Percentiles rank a stretch among this genome's conserved stretches.
phyloP scores from a whole-genome alignment of 306 rosid genomes.

The Pterocarpus macrocarpus region DNA sequence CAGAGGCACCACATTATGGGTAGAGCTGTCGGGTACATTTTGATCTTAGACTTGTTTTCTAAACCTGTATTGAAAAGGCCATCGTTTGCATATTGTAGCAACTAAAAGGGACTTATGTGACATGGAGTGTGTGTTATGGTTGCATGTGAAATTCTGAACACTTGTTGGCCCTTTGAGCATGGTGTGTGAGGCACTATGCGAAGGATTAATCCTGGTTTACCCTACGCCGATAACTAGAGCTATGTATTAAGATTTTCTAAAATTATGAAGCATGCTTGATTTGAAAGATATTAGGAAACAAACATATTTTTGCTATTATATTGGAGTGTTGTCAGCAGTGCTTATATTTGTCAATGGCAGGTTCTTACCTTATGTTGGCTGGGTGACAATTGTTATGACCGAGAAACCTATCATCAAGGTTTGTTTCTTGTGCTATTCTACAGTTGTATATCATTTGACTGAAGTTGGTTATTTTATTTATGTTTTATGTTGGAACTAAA shows the following conservation, averaged over 20 bases:
- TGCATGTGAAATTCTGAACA: neutral
- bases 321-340: neutral
- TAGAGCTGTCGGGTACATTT: constrained; percentile 74
- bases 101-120: neutral
- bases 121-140: neutral
- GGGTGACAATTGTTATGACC: constrained; percentile 73
- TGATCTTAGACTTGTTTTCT: neutral
- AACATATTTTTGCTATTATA: neutral
- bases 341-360: constrained; percentile 48
- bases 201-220: neutral
- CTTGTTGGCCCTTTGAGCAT: neutral
- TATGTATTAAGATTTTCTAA: neutral
- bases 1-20: constrained; percentile 74
- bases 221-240: neutral
- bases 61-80: neutral
- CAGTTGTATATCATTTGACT: neutral
- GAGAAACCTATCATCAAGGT: constrained; percentile 83
- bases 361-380: constrained; percentile 80
- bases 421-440: constrained; percentile 28
- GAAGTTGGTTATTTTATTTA: neutral
- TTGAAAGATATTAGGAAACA: neutral
- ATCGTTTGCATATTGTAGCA: neutral
- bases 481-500: neutral
- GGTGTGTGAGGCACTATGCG: neutral
- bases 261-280: neutral